Percentiles rank a stretch among this genome's conserved stretches.
Conservation (phyloP, 2,329 filamentous ascomycete genomes). For the Aspergillus pseudonomiae region DNA sequence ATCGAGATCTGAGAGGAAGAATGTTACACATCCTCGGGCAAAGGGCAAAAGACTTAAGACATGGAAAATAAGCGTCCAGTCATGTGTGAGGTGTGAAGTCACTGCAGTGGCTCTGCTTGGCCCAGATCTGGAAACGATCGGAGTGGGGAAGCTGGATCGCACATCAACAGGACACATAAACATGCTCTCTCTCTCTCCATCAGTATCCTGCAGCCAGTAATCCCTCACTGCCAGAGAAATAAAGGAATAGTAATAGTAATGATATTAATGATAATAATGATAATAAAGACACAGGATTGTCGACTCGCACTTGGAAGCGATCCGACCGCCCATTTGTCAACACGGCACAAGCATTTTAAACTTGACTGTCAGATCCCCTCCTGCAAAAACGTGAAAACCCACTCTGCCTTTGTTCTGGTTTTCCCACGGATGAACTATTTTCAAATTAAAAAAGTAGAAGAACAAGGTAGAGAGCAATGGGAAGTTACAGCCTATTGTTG, state of each 20-base stretch:
- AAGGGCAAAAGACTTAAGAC: not conserved
- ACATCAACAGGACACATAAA: constrained; percentile 18
- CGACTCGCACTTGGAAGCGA: constrained; percentile 24
- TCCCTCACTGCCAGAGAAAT: not conserved
- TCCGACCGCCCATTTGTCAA: constrained; percentile 21
- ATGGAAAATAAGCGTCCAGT: not conserved
- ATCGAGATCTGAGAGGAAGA: not conserved
- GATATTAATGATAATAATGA: not conserved
- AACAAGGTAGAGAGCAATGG: not conserved
- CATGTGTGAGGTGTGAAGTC: constrained; percentile 1
- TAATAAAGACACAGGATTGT: constrained; percentile 15
- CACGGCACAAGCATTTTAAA: constrained; percentile 16
- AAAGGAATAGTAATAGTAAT: constrained; percentile 6
- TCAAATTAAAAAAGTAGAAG: not conserved
- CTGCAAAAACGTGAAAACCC: constrained; percentile 17
- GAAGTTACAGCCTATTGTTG: not conserved
- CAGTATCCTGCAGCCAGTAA: constrained; percentile 17
- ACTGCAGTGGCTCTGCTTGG: constrained; percentile 13
- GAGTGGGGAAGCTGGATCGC: constrained; percentile 26
- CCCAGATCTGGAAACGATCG: constrained; percentile 29
- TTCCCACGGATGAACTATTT: not conserved
- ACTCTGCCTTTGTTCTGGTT: not conserved
- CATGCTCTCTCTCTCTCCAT: constrained; percentile 8
- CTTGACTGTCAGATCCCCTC: constrained; percentile 21
- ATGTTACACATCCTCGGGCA: not conserved